Base-by-base conservation (phyloP, 306 rosid species). In the Rosa multiflora region DNA sequence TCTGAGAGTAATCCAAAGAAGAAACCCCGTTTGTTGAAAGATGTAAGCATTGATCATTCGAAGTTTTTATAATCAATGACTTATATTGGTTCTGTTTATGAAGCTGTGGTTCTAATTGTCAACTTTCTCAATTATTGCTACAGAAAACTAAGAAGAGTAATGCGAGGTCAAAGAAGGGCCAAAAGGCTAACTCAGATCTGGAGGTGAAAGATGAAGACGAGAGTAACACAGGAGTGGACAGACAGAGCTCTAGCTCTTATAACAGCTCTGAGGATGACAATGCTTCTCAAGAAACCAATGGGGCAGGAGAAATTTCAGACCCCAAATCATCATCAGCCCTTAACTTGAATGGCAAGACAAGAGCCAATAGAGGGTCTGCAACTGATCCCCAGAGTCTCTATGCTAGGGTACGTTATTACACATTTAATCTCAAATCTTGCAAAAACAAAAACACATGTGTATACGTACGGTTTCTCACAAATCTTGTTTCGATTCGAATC, bases 361-460 rank as follows among this genome's bases (percentile, higher is more conserved):
- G 97, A 83, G 88, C 98, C 32, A 88, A 88, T 67, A 86, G 98
- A 73, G 98, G 99, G 35, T 86, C 99, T 5, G 98, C 99, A 40
- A 88, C 99, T 29, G 99, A 95, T 88, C 98, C 98, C 21, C 99
- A 95, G 68, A 95, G 98, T 74, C 91, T 95, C 4, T 95, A 95
- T 81, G 99, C 99, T 70, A 95, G 96, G 91, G 99, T 95, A 87
- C 5, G 72, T 3, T 32, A 18, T 67, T 10, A 21, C 37, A 43
- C 37, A 43, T 69, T 42, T 42, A 37, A 17, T 69, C 73, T 40
- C 8, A 68, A 8, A 18, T 68, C 52, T 10, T 42, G 8, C 32
- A 18, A n/a, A 68, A 68, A 68, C 52, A 43, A 20, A n/a, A 18
- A n/a, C 15, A 42, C 48, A 18, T 5, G 3, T 17, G 3, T 43